Evolutionary conservation across 2,329 filamentous ascomycete genomes (phyloP).

Genomic region (Myriosclerotinia scirpicola): DNA sequence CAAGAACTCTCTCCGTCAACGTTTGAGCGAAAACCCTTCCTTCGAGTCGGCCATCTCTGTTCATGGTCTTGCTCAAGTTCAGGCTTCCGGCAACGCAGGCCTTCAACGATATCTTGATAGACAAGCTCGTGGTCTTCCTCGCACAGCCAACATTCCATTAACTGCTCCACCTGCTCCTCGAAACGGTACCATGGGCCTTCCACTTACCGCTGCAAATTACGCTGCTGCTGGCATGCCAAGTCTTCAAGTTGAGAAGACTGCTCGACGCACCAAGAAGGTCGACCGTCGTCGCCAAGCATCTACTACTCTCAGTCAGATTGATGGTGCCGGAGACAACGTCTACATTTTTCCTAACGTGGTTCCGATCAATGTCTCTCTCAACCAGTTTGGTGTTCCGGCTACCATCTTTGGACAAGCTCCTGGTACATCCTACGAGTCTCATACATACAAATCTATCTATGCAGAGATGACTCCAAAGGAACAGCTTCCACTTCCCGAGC

Average conservation of each 20-base stretch:
- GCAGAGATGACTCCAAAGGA: neutral
- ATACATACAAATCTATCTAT: slow-evolving; percentile 13
- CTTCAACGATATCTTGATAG: slow-evolving; percentile 10
- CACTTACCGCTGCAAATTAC: slow-evolving; percentile 22
- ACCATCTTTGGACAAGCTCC: slow-evolving; percentile 8
- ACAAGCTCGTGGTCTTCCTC: slow-evolving; percentile 21
- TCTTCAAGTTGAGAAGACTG: neutral
- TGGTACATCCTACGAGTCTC: neutral
- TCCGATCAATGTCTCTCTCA: neutral
- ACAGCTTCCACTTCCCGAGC: neutral
- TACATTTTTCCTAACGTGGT: neutral
- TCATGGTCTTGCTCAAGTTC: slow-evolving; percentile 17
- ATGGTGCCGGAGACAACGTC: neutral
- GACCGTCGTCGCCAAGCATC: slow-evolving; percentile 8
- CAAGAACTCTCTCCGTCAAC: slow-evolving; percentile 10
- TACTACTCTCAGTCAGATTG: neutral
- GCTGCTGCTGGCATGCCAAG: slow-evolving; percentile 21
- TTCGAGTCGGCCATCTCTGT: slow-evolving; percentile 19
- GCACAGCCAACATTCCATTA: slow-evolving; percentile 1
- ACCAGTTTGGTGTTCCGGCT: neutral
- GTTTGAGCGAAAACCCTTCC: slow-evolving; percentile 18
- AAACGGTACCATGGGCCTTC: slow-evolving; percentile 19
- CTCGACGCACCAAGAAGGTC: slow-evolving; percentile 2
- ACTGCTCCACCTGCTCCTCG: neutral
- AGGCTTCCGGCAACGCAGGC: neutral